phyloP scores from a whole-genome alignment of 768 basidiomycete species.

The Lactifluus echinatus region DNA sequence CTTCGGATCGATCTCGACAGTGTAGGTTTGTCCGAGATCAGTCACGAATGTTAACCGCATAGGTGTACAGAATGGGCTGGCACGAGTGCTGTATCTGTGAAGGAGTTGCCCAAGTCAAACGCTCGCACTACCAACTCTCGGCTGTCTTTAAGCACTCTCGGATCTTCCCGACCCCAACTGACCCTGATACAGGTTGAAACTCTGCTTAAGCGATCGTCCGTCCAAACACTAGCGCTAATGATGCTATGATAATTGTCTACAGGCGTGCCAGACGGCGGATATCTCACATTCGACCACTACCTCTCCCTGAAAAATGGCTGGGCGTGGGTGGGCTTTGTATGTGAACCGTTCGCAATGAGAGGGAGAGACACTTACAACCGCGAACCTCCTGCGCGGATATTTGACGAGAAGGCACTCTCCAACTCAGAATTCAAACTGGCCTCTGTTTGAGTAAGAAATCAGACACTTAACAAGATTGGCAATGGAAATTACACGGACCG shows the following conservation, averaged over 20 bases:
- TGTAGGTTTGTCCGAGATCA: slow-evolving; percentile 54
- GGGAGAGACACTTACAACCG: slow-evolving; percentile 47
- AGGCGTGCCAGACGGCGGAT: too few relatives aligned
- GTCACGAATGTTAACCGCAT: slow-evolving; percentile 72
- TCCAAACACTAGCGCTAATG: neutral
- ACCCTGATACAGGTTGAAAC: too few relatives aligned
- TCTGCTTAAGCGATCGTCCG: neutral
- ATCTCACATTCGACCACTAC: slow-evolving; percentile 3
- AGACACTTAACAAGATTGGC: neutral
- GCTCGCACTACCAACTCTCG: too few relatives aligned
- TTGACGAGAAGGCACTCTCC: slow-evolving; percentile 73
- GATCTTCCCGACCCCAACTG: too few relatives aligned
- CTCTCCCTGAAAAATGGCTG: slow-evolving; percentile 17
- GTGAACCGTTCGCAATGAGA: neutral
- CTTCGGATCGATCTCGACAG: slow-evolving; percentile 76
- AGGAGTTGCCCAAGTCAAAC: too few relatives aligned
- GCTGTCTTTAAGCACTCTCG: too few relatives aligned
- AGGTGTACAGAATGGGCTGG: neutral
- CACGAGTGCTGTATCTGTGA: neutral
- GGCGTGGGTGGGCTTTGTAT: slow-evolving; percentile 21
- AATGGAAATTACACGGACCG: slow-evolving; percentile 37
- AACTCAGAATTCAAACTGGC: slow-evolving; percentile 68
- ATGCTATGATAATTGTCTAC: neutral
- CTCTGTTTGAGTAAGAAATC: slow-evolving; percentile 33
- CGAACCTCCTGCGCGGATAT: slow-evolving; percentile 57